A percentile compares a stretch with the other conserved stretches of the same genome.
These are phyloP conservation scores for Ophiostoma sp. DNA, from an alignment of 2,329 filamentous ascomycete species.

Conservation along the genomic window DNA sequence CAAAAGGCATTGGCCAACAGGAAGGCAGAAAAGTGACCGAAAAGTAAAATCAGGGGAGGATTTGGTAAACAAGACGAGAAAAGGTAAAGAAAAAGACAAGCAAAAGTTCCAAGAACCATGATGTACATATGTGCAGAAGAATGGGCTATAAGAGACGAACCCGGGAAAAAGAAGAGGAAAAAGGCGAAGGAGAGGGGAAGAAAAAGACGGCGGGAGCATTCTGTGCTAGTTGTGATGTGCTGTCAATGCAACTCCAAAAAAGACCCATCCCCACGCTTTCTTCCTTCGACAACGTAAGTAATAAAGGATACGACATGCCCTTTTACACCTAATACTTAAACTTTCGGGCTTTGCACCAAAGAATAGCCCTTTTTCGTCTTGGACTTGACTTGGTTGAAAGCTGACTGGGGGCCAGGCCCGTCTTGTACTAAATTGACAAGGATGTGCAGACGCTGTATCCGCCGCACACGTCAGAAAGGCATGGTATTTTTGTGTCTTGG, in stretches of 20 bases:
- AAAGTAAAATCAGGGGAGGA: not conserved
- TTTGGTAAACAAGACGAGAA: not conserved
- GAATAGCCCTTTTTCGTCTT: not conserved
- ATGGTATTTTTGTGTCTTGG: not conserved
- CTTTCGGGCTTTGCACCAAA: not conserved
- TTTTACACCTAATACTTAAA: not conserved
- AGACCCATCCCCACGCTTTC: not conserved
- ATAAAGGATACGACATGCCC: not conserved
- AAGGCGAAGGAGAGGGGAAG: not conserved
- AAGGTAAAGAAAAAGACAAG: not conserved
- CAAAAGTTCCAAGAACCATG: not conserved
- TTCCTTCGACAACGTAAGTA: not conserved
- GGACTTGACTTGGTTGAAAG: not conserved
- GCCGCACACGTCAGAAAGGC: not conserved
- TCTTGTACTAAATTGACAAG: not conserved
- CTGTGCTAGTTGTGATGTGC: not conserved
- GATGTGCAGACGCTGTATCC: not conserved
- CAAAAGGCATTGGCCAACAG: not conserved
- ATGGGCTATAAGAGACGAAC: not conserved
- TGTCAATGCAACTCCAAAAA: conserved; percentile 8
- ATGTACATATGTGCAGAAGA: not conserved
- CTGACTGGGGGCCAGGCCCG: not conserved
- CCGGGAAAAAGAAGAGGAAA: not conserved
- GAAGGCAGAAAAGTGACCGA: not conserved
- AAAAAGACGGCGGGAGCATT: not conserved